Base-by-base conservation (phyloP, 345 rosid species). In the Salix arbutifolia region DNA sequence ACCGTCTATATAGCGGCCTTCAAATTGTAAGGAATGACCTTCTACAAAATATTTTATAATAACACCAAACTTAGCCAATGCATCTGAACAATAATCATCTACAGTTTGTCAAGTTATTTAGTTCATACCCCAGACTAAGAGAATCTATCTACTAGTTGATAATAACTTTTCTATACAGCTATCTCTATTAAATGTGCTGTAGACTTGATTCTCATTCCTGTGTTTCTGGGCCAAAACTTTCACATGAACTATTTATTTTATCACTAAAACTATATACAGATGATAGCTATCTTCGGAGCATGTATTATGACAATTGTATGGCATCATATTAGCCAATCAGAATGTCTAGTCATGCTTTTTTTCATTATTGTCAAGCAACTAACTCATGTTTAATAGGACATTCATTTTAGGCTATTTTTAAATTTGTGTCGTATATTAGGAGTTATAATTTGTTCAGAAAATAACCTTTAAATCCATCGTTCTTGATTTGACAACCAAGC, bases 1-100 rank as follows among this genome's bases (percentile, higher is more conserved):
- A 94, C 69, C 97, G 97, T 30, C 91, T 94, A 77, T 96, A 90
- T 76, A 92, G 98, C 72, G 98, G 97, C 88, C 99, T 96, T 77
- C 99, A 92, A 84, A 88, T 94, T 73, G 98, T 93, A 86, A 87
- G 97, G 48, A 81, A 76, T 28, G 74, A 23, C 31, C 75, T 52
- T 78, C 46, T 37, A 26, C 42, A 48, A 23, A 40, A 5, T 10
- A 60, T 56, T 31, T 46, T n/a, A 26, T 42, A 42, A 44, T 38
- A 31, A 30, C 62, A 17, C 50, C 13, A 18, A 28, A 13, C 67
- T 70, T 71, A 48, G 56, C 28, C 71, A 37, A 16, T 71, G 46
- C 50, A 56, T 77, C 65, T 77, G 64, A 48, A 60, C 37, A 4
- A 48, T 50, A 61, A 53, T 73, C 68, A 25, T 74, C 23, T 61